Evolutionary conservation across 1,139 yeast species (phyloP), one percentile per base, ranked within the genome.

Genomic region (Pichia sp.): DNA sequence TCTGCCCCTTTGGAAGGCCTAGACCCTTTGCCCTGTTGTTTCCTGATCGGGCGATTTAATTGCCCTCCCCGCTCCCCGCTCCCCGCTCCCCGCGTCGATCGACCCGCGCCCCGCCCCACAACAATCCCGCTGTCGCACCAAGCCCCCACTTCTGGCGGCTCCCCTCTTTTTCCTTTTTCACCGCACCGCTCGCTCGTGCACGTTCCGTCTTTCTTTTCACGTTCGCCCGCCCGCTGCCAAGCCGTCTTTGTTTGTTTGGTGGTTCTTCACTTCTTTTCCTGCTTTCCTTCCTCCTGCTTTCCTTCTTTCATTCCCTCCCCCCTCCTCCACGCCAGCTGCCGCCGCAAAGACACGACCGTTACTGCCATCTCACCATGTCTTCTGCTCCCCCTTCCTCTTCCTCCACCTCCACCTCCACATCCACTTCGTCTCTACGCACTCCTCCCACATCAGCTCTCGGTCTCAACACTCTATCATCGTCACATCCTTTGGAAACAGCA

Each of bases 101-200:
- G 33, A 20, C 23, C 19, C 19, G 33, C 13, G 23, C 23, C 20
- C 35, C 16, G 35, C 18, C 19, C 22, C 32, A 13, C n/a, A 22
- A 8, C 24, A 8, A 4, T 18, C 21, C 22, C 8, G 6, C 13
- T 20, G 13, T 19, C 13, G 24, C 27, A 25, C 36, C 20, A 36
- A 32, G 40, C 36, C 40, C 16, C 28, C 26, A 14, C 16, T 28
- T 11, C 29, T 38, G 41, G 41, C 32, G 41, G 41, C 41, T 38
- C 33, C 28, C 28, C 32, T 25, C 31, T 21, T 22, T 26, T 36
- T 21, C 29, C 27, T 21, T 11, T 31, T 18, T 28, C n/a, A n/a
- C n/a, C n/a, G n/a, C n/a, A n/a, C n/a, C n/a, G n/a, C n/a, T n/a
- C n/a, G n/a, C n/a, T n/a, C n/a, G n/a, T n/a, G n/a, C n/a, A n/a